Evolutionary conservation across 2,329 filamentous ascomycete genomes (phyloP), one percentile per base, ranked within the genome.

Genomic region (Cordyceps cateniannulata): DNA sequence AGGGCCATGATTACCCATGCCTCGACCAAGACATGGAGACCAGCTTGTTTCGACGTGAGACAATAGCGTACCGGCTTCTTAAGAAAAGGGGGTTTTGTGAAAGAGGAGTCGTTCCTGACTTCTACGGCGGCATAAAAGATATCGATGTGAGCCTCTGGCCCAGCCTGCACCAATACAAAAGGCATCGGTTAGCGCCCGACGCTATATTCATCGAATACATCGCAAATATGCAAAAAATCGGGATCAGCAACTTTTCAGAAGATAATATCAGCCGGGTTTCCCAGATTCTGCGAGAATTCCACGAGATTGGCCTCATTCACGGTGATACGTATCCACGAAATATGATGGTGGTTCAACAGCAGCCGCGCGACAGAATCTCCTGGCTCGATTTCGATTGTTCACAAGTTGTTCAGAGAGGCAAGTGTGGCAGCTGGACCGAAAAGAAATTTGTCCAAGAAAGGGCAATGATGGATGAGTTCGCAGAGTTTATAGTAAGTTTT

Each of bases 191-290:
- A 5, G 42, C 14, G 8, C 25, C 42, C 2, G 54, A 48, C n/a
- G 54, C 54, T 3, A 22, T 57, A n/a, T 42, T 57, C 10, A 29
- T 48, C 18, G 54, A 57, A 48, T 57, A 35, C n/a, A 35, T 57
- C n/a, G 42, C 54, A 14, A 48, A 57, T n/a, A 12, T 38, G 24
- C 18, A 57, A 22, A 1, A 25, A 12, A 22, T 32, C 3, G 25
- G 18, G 1, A 5, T 18, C 38, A 6, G 5, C 10, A 40, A 40
- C 14, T 40, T 40, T n/a, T 40, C 38, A 16, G 14, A 16, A 5
- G 38, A 40, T 3, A 40, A 16, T 12, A 3, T 40, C 29, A 16
- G 18, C 18, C 10, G 14, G 16, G 12, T 16, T n/a, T 3, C 38
- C 18, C 10, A 16, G 16, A n/a, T 57, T 24, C 25, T 47, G 1